These are phyloP conservation scores for Geranomyces variabilis DNA, from an alignment of 192 early-diverging fungal species.

Conservation along the genomic window DNA sequence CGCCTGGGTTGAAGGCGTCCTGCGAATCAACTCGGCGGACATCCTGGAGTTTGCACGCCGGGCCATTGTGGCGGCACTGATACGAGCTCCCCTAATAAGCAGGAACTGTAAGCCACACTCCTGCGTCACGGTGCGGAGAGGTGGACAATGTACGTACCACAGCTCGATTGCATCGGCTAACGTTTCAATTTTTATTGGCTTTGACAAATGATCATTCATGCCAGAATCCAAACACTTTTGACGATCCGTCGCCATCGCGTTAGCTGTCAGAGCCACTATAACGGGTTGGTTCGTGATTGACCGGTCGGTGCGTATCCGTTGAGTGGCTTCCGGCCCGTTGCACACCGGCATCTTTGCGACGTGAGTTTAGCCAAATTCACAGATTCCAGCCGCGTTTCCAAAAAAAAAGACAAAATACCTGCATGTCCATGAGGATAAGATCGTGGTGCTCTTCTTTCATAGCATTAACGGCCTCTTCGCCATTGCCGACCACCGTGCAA, in stretches of 20 bases:
- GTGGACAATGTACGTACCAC: slow-evolving; percentile 11
- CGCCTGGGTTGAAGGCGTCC: neutral
- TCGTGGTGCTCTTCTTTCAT: slow-evolving; percentile 7
- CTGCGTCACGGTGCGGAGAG: neutral
- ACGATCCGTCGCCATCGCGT: slow-evolving; percentile 36
- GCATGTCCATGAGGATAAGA: slow-evolving; percentile 66
- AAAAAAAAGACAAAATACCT: slow-evolving; percentile 39
- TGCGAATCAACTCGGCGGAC: slow-evolving; percentile 1
- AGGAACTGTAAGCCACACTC: neutral
- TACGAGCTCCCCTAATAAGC: slow-evolving; percentile 11
- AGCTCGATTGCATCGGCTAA: slow-evolving; percentile 27
- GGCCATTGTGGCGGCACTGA: neutral
- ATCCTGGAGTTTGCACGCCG: neutral
- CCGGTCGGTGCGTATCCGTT: slow-evolving; percentile 63
- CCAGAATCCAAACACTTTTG: slow-evolving; percentile 31
- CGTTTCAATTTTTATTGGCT: slow-evolving; percentile 33
- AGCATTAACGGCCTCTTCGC: slow-evolving; percentile 21
- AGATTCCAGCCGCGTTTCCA: neutral
- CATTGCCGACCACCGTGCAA: slow-evolving; percentile 17
- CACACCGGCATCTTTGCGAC: slow-evolving; percentile 53
- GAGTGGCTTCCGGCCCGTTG: slow-evolving; percentile 72
- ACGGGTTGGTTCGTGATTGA: slow-evolving; percentile 40
- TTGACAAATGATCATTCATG: slow-evolving; percentile 33
- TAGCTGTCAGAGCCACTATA: slow-evolving; percentile 32
- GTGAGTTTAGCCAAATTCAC: neutral